Base-by-base conservation (phyloP, 2,329 filamentous ascomycete genomes). In the Exophiala alcalophila region DNA sequence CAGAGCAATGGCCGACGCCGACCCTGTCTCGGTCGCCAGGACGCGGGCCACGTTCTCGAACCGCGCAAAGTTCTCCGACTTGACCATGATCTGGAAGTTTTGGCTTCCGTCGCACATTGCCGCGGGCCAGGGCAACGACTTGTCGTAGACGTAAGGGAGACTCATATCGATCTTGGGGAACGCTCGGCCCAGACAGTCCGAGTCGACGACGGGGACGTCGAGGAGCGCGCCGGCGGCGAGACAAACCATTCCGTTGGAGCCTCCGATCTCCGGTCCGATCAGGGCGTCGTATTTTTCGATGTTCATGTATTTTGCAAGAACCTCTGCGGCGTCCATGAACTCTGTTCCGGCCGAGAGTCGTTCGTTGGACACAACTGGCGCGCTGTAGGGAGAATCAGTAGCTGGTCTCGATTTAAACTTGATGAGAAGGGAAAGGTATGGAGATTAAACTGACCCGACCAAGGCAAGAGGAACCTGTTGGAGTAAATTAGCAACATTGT, bases 231-330 rank as follows among this genome's bases (percentile, higher is more conserved):
- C 77, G 76, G 2, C 80, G 60, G 3, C 78, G 68, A 61, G 81
- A 65, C 73, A 71, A 49, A 79, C 73, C 7, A 83, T 64, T 0
- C 80, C 80, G 49, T 84, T 84, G 4, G 72, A 72, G 5, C 81
- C 81, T 11, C 81, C 81, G 39, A 36, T 26, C 14, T 36, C 33
- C 14, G 5, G 18, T 5, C 14, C 21, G 4, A 36, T 11, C 10
- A 36, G 8, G 16, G 18, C 33, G 7, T 9, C 33, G 19, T 23
- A 36, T 4, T 26, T 23, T 4, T 24, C 14, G 14, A 36, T 11
- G 9, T 12, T 12, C 21, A 23, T 12, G 21, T 36, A 36, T 14
- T 21, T 36, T 9, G 8, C 33, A 4, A 36, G 33, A 4, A 21
- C 33, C 21, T 36, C 33, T 10, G 33, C 14, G 10, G 33, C 33